Evolutionary conservation across 1,284 basidiomycete species (phyloP), one percentile per base, ranked within the genome.

Genomic region (Malassezia dermatis): DNA sequence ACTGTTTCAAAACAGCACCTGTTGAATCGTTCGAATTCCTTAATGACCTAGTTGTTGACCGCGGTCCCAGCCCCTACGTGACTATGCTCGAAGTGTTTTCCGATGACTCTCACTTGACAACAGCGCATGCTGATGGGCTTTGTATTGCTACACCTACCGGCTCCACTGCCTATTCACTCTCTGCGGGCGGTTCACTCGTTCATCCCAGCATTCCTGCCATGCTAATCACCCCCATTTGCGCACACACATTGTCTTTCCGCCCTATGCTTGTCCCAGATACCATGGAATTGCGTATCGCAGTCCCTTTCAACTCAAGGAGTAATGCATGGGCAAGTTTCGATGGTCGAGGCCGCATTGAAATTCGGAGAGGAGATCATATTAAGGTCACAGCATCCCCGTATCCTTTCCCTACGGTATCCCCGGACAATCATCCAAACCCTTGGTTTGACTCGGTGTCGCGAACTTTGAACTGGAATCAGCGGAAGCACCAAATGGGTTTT

Each of bases 321-420:
- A 98, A 93, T 0, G 94, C 94, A 4, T 99, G 94, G 94, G 94
- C 89, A 10, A 91, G 88, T 34, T 99, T 99, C 71, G 94, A 99
- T 71, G 94, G 94, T 13, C 83, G 94, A 47, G 94, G 94, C 1
- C 83, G 94, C 24, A 87, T 99, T 13, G 94, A 99, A 77, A 61
- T 73, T 37, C 62, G 63, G 39, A 68, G 89, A 82, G 94, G 94
- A 42, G 94, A 99, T 73, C 94, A 98, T 75, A 96, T 99, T 79
- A 98, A 94, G 78, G 86, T 99, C 57, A 93, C 88, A 0, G 94
- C 94, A 0, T 96, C 91, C 4, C 89, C 86, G 71, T 99, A 91
- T 75, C 94, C 94, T 4, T 98, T 98, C 81, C 94, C 94, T 0
- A 98, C 94, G 1, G 89, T 99, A 5, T 96, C 90, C 71, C 89